These are phyloP conservation scores for Rhizopogon sp. DNA, from an alignment of 768 basidiomycete genomes.

Conservation along the genomic window DNA sequence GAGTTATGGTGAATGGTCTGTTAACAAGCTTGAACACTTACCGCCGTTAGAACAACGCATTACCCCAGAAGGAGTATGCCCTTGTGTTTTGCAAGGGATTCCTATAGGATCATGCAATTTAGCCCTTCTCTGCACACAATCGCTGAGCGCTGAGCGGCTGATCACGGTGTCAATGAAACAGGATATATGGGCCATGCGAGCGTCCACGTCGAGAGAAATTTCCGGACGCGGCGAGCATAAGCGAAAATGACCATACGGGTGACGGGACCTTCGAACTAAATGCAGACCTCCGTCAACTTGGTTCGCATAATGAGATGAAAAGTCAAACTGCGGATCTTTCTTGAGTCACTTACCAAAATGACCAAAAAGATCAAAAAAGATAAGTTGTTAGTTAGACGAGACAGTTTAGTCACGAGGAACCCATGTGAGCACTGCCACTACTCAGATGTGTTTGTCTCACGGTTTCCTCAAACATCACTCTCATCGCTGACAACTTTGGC, in stretches of 20 bases:
- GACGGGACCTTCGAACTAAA: too few relatives aligned
- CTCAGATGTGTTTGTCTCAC: not conserved
- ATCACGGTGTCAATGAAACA: conserved; percentile 1
- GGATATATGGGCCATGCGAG: not conserved
- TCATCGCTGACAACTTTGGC: not conserved
- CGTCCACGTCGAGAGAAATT: too few relatives aligned
- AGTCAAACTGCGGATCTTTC: too few relatives aligned
- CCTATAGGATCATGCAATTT: conserved; percentile 1
- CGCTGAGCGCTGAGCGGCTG: not conserved
- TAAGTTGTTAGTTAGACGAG: too few relatives aligned
- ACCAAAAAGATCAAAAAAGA: too few relatives aligned
- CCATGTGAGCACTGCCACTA: not conserved
- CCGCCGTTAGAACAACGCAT: not conserved
- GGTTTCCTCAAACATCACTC: not conserved
- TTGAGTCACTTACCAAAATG: too few relatives aligned
- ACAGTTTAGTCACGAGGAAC: too few relatives aligned
- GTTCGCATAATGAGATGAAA: too few relatives aligned
- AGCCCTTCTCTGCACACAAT: not conserved
- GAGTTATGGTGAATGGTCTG: not conserved
- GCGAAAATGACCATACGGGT: too few relatives aligned
- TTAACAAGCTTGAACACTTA: not conserved
- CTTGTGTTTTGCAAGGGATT: not conserved
- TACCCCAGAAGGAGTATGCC: not conserved
- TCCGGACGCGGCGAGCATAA: too few relatives aligned
- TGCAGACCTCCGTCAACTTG: too few relatives aligned